Base-by-base conservation (phyloP, 768 basidiomycete genomes). In the Sporobolomyces phaffii region DNA sequence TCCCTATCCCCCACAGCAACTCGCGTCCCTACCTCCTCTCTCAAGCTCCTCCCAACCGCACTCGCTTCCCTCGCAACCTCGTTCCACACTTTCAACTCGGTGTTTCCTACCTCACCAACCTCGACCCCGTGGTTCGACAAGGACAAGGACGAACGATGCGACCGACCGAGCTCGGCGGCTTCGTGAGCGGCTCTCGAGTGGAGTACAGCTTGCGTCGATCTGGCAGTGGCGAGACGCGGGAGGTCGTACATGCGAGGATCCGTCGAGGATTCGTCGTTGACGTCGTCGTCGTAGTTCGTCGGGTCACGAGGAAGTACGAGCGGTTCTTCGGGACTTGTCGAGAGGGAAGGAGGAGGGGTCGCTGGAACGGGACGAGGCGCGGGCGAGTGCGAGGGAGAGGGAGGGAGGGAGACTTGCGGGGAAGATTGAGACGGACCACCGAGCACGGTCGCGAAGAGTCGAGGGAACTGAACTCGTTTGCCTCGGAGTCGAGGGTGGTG, bases 401-500 rank as follows among this genome's bases (percentile, higher is more conserved):
- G 51, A 52, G 51, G 51, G 18, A 52, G 51, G 7, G 51, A 52
- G 51, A 52, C 33, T 52, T 52, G 51, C 4, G 51, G 51, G 17
- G 29, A 33, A 5, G 34, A 33, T 6, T 8, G 7, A 17, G 51
- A 36, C 31, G 26, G 48, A n/a, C n/a, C n/a, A 26, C 48, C 48
- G 34, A 52, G 31, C 5, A 52, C 51, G 11, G 51, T 52, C 22
- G 52, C 52, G 52, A 54, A 54, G n/a, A 54, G 26, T 6, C 36
- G n/a, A 40, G 52, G 52, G 52, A 54, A 54, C 34, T 34, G 40
- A 13, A 54, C 52, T 54, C 52, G 34, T 54, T 54, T 54, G 52
- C 52, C 52, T 40, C 52, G 52, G 11, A 54, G 26, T 3, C 52
- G 52, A 38, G 52, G 52, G 24, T 38, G 52, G n/a, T 54, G 52